These are phyloP conservation scores for Globisporangium cederbergense DNA, from an alignment of 352 stramenopile species.

Conservation along the genomic window DNA sequence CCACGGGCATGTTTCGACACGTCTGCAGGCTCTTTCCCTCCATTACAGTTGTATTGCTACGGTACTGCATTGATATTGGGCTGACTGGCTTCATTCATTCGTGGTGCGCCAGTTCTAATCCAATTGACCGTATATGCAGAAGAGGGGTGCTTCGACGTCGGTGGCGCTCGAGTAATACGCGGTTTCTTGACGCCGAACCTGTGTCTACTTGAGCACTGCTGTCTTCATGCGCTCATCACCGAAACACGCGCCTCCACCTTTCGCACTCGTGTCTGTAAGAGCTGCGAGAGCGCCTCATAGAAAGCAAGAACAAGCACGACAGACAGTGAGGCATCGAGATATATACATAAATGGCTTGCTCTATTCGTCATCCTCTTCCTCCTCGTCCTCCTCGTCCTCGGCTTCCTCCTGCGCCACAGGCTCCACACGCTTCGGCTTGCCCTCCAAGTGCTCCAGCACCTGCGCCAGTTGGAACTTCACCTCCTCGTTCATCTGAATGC, in stretches of 20 bases:
- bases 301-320: too few species aligned
- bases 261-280: neutral
- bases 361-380: constrained; percentile 11
- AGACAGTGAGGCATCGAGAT: neutral
- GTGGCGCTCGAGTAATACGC: too few species aligned
- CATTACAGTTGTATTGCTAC: too few species aligned
- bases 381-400: neutral
- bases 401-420: constrained; percentile 6
- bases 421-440: constrained; percentile 24
- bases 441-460: constrained; percentile 69
- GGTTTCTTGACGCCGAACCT: too few species aligned
- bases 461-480: constrained; percentile 73
- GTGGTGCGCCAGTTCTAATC: too few species aligned
- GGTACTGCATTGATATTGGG: too few species aligned
- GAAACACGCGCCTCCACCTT: neutral
- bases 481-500: constrained; percentile 66
- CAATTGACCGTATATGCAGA: too few species aligned
- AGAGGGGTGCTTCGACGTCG: too few species aligned
- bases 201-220: neutral
- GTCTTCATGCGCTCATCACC: neutral
- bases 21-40: too few species aligned
- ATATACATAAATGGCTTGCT: neutral
- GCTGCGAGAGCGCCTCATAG: too few species aligned
- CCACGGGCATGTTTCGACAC: too few species aligned
- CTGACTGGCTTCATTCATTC: too few species aligned